phyloP scores from a whole-genome alignment of 768 basidiomycete genomes.

The Psilocybe cyanescens region DNA sequence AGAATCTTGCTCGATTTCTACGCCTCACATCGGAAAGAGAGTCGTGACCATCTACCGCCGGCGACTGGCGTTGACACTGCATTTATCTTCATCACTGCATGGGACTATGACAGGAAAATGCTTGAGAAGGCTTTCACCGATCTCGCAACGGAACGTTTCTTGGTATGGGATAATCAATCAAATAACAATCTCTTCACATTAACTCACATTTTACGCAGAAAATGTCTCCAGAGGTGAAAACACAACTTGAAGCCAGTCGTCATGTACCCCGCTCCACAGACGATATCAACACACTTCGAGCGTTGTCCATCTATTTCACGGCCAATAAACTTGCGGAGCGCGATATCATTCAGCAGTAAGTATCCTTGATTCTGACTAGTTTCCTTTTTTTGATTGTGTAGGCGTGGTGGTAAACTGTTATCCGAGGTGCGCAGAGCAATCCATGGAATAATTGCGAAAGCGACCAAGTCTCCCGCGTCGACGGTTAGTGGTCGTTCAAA shows the following conservation, averaged over 20 bases:
- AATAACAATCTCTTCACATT: neutral
- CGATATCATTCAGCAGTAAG: slow-evolving; percentile 10
- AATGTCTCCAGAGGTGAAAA: neutral
- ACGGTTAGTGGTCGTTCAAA: neutral
- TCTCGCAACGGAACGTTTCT: slow-evolving; percentile 5
- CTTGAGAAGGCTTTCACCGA: slow-evolving; percentile 10
- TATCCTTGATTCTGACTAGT: neutral
- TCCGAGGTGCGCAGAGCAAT: neutral
- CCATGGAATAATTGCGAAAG: neutral
- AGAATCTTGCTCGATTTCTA: slow-evolving; percentile 6
- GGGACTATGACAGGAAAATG: slow-evolving; percentile 17
- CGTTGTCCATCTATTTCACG: neutral
- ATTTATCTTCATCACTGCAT: slow-evolving; percentile 18
- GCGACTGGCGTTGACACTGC: slow-evolving; percentile 12
- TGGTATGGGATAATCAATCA: slow-evolving; percentile 6
- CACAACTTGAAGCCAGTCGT: neutral
- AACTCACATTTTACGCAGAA: neutral
- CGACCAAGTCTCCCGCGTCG: neutral
- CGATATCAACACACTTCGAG: slow-evolving; percentile 4
- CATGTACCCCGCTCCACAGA: neutral
- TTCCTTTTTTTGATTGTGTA: neutral
- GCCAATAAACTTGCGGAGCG: neutral
- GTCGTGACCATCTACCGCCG: slow-evolving; percentile 6
- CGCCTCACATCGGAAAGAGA: neutral
- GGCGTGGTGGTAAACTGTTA: neutral